phyloP scores from a whole-genome alignment of 306 rosid species.

The Corylus americana region DNA sequence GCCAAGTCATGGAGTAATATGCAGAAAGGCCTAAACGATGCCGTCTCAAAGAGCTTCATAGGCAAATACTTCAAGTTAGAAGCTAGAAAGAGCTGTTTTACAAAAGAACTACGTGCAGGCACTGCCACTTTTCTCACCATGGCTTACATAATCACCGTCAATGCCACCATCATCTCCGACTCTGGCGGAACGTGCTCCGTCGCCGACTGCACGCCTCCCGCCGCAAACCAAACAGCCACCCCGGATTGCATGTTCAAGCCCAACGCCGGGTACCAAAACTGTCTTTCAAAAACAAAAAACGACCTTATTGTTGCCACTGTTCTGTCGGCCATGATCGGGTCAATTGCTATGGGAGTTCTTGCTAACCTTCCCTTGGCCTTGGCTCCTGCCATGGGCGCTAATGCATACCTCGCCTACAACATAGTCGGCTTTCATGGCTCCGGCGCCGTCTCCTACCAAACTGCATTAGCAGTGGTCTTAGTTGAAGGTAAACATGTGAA shows the following conservation, averaged over 20 bases:
- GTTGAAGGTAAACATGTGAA: constrained; percentile 39
- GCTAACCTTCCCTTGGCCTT: constrained; percentile 86
- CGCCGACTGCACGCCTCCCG: constrained; percentile 59
- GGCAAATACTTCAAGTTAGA: constrained; percentile 79
- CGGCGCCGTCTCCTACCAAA: constrained; percentile 62
- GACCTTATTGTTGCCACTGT: constrained; percentile 84
- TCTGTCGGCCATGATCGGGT: constrained; percentile 67
- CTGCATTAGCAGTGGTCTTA: constrained; percentile 66
- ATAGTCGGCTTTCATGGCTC: constrained; percentile 84
- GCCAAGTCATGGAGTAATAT: constrained; percentile 40
- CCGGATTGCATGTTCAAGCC: constrained; percentile 54
- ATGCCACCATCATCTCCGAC: constrained; percentile 74
- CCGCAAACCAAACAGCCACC: constrained; percentile 33
- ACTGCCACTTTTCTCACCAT: constrained; percentile 88
- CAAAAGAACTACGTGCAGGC: constrained; percentile 75
- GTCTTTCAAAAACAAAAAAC: constrained; percentile 62
- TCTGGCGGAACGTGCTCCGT: constrained; percentile 78
- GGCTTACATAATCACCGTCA: constrained; percentile 94
- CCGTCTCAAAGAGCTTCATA: constrained; percentile 47
- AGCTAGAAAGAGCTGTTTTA: constrained; percentile 64
- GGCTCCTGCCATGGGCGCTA: constrained; percentile 96
- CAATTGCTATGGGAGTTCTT: constrained; percentile 72
- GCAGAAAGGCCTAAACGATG: constrained; percentile 55
- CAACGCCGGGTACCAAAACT: constrained; percentile 61
- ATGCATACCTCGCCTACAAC: constrained; percentile 76